Evolutionary conservation across 75 land plant species (phyloP).

Genomic region (Pinus albicaulis): DNA sequence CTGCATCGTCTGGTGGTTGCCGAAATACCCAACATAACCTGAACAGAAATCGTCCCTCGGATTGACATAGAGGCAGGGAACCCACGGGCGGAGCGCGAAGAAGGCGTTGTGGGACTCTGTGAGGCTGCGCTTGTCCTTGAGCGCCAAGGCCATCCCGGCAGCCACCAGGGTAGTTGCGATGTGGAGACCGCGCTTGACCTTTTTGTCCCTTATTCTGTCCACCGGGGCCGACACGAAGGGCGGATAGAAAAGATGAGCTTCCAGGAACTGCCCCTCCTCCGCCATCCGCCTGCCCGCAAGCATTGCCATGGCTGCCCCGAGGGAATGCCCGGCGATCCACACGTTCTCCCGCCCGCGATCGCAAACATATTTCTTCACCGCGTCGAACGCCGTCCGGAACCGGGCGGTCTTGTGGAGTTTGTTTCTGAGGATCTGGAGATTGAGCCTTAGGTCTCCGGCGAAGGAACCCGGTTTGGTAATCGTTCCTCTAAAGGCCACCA

Average conservation of each 20-base stretch:
- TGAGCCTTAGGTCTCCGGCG: slow-evolving; percentile 31
- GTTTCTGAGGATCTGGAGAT: slow-evolving; percentile 33
- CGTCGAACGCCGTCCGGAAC: slow-evolving; percentile 36
- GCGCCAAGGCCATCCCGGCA: slow-evolving; percentile 43
- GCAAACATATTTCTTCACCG: slow-evolving; percentile 22
- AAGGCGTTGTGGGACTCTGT: slow-evolving; percentile 22
- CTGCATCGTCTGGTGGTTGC: slow-evolving; percentile 44
- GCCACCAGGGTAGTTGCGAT: slow-evolving; percentile 45
- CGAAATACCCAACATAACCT: slow-evolving; percentile 63
- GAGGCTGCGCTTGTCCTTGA: slow-evolving; percentile 1
- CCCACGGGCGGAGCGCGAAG: slow-evolving; percentile 33
- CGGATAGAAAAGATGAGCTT: slow-evolving; percentile 63
- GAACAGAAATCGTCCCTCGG: slow-evolving; percentile 45
- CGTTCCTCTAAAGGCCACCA: slow-evolving; percentile 73
- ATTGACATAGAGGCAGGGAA: slow-evolving; percentile 51
- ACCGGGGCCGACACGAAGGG: slow-evolving; percentile 61
- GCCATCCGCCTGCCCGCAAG: slow-evolving; percentile 42
- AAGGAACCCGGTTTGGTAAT: slow-evolving; percentile 27
- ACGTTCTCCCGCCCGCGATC: slow-evolving; percentile 23
- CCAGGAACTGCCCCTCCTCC: slow-evolving; percentile 33
- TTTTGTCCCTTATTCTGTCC: slow-evolving; percentile 49
- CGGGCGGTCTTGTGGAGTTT: slow-evolving; percentile 45
- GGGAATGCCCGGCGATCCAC: slow-evolving; percentile 70
- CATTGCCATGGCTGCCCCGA: slow-evolving; percentile 61
- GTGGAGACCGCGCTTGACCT: slow-evolving; percentile 40